Conservation (phyloP, 2,329 filamentous ascomycete genomes). For the Aureobasidium sp. region DNA sequence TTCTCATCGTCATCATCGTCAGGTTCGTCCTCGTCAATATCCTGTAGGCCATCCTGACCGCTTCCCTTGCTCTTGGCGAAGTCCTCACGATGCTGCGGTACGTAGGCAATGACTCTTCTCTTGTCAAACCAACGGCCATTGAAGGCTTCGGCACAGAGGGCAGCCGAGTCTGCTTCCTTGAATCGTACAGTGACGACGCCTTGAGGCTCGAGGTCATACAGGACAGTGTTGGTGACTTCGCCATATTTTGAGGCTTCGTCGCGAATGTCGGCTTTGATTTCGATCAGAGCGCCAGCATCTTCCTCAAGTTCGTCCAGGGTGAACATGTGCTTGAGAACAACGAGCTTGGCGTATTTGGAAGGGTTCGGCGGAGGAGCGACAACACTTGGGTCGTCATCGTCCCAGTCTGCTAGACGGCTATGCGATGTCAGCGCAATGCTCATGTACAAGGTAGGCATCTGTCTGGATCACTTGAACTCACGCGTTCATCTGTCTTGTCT, state of each 20-base stretch:
- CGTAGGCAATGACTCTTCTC: constrained; percentile 57
- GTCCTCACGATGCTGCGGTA: constrained; percentile 53
- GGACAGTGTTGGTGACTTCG: constrained; percentile 78
- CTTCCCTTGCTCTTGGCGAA: constrained; percentile 57
- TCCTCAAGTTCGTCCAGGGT: constrained; percentile 77
- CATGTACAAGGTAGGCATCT: neutral
- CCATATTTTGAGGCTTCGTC: constrained; percentile 85
- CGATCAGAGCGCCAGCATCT: constrained; percentile 72
- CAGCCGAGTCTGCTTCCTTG: constrained; percentile 60
- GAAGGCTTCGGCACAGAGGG: constrained; percentile 63
- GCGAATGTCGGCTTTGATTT: constrained; percentile 90
- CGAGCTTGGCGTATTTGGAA: constrained; percentile 65
- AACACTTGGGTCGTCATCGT: constrained; percentile 69
- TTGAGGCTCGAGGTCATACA: constrained; percentile 80
- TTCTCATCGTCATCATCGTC: constrained; percentile 40
- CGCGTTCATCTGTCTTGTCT: constrained; percentile 78
- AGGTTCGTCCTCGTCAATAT: constrained; percentile 14
- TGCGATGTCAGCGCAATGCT: constrained; percentile 11
- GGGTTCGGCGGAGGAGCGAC: constrained; percentile 45
- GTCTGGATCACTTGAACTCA: constrained; percentile 25
- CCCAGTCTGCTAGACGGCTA: constrained; percentile 90
- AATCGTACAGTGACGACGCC: constrained; percentile 85
- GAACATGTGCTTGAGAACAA: constrained; percentile 91
- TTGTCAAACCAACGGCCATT: constrained; percentile 74
- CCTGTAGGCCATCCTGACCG: constrained; percentile 41